Conservation (phyloP, 768 basidiomycete species). For the Leucocoprinus sp. region DNA sequence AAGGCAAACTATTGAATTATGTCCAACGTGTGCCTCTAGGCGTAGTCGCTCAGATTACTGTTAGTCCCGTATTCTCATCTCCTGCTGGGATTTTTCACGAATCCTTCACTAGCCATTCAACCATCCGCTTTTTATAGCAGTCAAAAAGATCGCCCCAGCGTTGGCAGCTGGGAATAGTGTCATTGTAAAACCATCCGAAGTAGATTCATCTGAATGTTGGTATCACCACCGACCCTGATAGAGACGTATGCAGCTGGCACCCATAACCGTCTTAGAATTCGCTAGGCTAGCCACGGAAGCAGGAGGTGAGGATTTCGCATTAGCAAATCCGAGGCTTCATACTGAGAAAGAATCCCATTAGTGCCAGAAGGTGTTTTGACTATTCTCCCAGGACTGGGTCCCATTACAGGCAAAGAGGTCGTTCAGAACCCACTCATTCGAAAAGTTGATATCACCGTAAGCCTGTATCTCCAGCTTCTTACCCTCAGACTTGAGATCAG, state of each 20-base stretch:
- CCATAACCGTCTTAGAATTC: slow-evolving; percentile 74
- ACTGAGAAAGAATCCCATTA: slow-evolving; percentile 20
- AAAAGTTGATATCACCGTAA: slow-evolving; percentile 81
- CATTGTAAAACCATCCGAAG: slow-evolving; percentile 78
- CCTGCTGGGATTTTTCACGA: neutral
- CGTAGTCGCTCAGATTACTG: slow-evolving; percentile 86
- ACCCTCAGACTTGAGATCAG: neutral
- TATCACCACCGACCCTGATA: slow-evolving; percentile 1
- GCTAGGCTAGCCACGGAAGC: slow-evolving; percentile 53
- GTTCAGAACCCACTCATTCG: slow-evolving; percentile 57
- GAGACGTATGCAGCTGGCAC: slow-evolving; percentile 46
- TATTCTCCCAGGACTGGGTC: slow-evolving; percentile 67
- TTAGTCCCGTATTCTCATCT: slow-evolving; percentile 17
- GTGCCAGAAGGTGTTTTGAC: slow-evolving; percentile 74
- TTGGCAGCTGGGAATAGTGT: slow-evolving; percentile 81
- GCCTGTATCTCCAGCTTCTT: slow-evolving; percentile 13
- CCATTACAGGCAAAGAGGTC: slow-evolving; percentile 54
- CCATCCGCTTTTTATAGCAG: slow-evolving; percentile 79
- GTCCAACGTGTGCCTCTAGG: slow-evolving; percentile 75
- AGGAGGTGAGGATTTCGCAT: slow-evolving; percentile 39
- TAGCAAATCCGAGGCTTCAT: neutral
- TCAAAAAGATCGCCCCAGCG: slow-evolving; percentile 85
- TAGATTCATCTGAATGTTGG: slow-evolving; percentile 16
- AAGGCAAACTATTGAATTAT: slow-evolving; percentile 73
- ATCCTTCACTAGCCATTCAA: slow-evolving; percentile 61